Conservation (phyloP, 768 basidiomycete genomes). For the Cubamyces lactineus region DNA sequence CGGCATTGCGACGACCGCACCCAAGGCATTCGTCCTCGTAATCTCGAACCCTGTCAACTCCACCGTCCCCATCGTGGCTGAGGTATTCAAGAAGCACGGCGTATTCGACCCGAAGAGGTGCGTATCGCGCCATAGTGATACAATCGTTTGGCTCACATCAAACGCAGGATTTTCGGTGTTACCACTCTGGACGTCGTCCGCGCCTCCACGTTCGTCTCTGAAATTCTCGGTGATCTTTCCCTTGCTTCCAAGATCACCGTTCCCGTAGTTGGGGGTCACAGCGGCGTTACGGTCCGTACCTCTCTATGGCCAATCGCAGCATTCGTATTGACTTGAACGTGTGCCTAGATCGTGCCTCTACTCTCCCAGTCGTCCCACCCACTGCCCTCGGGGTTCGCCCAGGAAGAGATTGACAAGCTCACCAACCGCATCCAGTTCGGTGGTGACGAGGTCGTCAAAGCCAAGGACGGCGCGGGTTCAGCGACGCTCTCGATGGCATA, state of each 20-base stretch:
- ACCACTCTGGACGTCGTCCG: conserved; percentile 98
- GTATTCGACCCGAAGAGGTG: conserved; percentile 93
- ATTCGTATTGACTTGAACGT: not conserved
- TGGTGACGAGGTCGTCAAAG: conserved; percentile 97
- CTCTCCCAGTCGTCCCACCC: conserved; percentile 88
- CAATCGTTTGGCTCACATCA: not conserved
- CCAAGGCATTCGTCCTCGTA: conserved; percentile 92
- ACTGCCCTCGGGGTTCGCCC: conserved; percentile 60
- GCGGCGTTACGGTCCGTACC: conserved; percentile 77
- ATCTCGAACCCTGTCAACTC: conserved; percentile 99
- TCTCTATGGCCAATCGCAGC: conserved; percentile 2
- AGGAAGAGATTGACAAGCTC: conserved; percentile 57
- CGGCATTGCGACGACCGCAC: conserved; percentile 80
- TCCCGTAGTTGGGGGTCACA: conserved; percentile 95
- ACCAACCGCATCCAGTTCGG: conserved; percentile 92
- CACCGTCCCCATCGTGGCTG: conserved; percentile 95
- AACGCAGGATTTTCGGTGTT: conserved; percentile 89
- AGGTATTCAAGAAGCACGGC: conserved; percentile 91
- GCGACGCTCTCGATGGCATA: conserved; percentile 98
- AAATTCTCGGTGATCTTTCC: conserved; percentile 67
- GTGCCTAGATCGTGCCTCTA: conserved; percentile 80
- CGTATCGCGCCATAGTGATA: conserved; percentile 18
- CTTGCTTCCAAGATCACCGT: conserved; percentile 67
- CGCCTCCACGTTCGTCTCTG: conserved; percentile 93
- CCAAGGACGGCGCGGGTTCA: conserved; percentile 91